phyloP scores from a whole-genome alignment of 768 basidiomycete genomes.

The Boletus reticulatus region DNA sequence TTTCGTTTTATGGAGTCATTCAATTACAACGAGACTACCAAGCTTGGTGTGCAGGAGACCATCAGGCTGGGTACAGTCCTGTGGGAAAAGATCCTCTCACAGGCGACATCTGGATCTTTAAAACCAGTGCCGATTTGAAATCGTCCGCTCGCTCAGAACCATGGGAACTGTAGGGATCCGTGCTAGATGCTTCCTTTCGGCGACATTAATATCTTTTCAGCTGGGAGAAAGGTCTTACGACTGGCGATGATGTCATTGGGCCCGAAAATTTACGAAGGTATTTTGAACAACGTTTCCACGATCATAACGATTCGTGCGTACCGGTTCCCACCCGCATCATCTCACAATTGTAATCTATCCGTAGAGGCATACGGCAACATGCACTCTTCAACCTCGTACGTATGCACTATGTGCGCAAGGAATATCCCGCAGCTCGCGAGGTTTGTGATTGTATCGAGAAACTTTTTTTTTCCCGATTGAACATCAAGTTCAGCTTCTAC shows the following conservation, averaged over 20 bases:
- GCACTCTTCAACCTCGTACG: conserved; percentile 75
- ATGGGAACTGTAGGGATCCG: conserved; percentile 51
- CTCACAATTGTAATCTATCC: neutral
- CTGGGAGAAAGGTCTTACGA: conserved; percentile 62
- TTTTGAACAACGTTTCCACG: conserved; percentile 85
- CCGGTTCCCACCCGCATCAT: neutral
- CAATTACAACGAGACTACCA: conserved; percentile 67
- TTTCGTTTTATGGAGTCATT: conserved; percentile 71
- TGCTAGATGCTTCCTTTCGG: neutral
- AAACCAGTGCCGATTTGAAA: conserved; percentile 62
- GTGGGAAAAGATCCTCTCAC: conserved; percentile 53
- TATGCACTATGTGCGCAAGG: conserved; percentile 71
- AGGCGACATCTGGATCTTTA: conserved; percentile 51
- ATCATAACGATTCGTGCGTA: conserved; percentile 75
- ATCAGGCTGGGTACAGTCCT: conserved; percentile 46
- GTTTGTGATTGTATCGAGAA: conserved; percentile 33
- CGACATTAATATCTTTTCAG: conserved; percentile 34
- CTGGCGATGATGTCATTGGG: conserved; percentile 68
- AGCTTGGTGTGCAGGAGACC: conserved; percentile 55
- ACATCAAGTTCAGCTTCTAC: conserved; percentile 48
- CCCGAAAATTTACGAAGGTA: conserved; percentile 72
- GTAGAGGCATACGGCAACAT: conserved; percentile 75
- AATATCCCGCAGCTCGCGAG: conserved; percentile 66
- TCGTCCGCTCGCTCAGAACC: conserved; percentile 60
- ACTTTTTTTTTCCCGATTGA: neutral